Percentiles rank a stretch among this genome's conserved stretches.
Evolutionary conservation across 1,284 basidiomycete genomes (phyloP).

Genomic region (Xerocomus nothofagi): DNA sequence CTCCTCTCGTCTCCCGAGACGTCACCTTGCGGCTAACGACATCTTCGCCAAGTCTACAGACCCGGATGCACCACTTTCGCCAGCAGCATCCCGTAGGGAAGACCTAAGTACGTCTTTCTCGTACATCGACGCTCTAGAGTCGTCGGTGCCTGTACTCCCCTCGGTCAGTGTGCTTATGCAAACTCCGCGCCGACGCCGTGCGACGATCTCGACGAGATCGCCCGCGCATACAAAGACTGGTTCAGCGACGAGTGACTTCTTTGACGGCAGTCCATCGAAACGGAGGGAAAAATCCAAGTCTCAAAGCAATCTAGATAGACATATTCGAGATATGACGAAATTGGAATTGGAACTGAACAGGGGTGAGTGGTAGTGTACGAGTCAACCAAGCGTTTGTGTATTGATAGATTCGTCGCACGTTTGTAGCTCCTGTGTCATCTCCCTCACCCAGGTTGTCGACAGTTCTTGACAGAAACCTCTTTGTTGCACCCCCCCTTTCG

Average conservation of each 20-base stretch:
- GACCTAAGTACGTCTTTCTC: slow-evolving; percentile 25
- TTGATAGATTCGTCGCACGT: slow-evolving; percentile 1
- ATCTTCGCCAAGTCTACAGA: slow-evolving; percentile 57
- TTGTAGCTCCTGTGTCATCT: slow-evolving; percentile 40
- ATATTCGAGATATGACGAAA: slow-evolving; percentile 62
- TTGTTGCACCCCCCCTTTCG: slow-evolving; percentile 50
- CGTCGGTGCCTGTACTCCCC: slow-evolving; percentile 21
- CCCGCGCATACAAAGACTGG: slow-evolving; percentile 41
- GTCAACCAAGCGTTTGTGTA: background rate
- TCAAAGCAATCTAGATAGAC: slow-evolving; percentile 60
- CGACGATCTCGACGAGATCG: slow-evolving; percentile 63
- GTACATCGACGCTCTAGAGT: slow-evolving; percentile 18
- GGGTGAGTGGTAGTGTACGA: slow-evolving; percentile 15
- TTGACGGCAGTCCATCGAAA: slow-evolving; percentile 55
- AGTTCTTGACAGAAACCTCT: slow-evolving; percentile 63
- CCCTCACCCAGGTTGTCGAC: slow-evolving; percentile 56
- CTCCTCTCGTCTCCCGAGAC: slow-evolving; percentile 56
- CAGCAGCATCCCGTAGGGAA: slow-evolving; percentile 29
- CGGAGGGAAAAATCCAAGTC: slow-evolving; percentile 65
- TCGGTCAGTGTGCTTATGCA: slow-evolving; percentile 34
- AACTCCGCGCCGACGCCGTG: slow-evolving; percentile 59
- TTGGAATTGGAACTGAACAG: slow-evolving; percentile 58
- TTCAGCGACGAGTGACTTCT: slow-evolving; percentile 28
- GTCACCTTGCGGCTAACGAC: slow-evolving; percentile 63
- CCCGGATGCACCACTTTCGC: slow-evolving; percentile 32